Evolutionary conservation across 2,329 filamentous ascomycete genomes (phyloP).

Genomic region (Lachnellula hyalina): DNA sequence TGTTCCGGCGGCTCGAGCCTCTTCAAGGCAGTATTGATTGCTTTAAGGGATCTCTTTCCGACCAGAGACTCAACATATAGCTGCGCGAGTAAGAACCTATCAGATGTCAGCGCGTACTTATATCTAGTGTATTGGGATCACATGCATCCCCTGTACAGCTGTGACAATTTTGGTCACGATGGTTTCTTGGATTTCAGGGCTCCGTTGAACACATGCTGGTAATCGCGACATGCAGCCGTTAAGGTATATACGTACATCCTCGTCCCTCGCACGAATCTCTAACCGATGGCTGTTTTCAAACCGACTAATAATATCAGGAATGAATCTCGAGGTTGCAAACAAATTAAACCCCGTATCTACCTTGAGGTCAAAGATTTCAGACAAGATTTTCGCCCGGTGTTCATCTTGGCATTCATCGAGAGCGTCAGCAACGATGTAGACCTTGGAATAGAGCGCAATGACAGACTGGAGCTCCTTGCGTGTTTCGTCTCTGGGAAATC

Average conservation of each 20-base stretch:
- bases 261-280: conserved; percentile 29
- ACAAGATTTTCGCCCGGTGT: conserved; percentile 23
- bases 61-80: conserved; percentile 34
- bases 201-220: conserved; percentile 13
- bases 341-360: conserved; percentile 17
- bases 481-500: conserved; percentile 24
- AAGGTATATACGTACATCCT: conserved; percentile 30
- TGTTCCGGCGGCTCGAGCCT: conserved; percentile 17
- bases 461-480: conserved; percentile 16
- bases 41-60: conserved; percentile 30
- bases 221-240: conserved; percentile 18
- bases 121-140: background rate
- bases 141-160: conserved; percentile 29
- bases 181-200: conserved; percentile 16
- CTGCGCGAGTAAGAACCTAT: conserved; percentile 12
- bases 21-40: conserved; percentile 30
- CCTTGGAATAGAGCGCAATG: conserved; percentile 16
- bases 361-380: conserved; percentile 23
- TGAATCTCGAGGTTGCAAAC: conserved; percentile 31
- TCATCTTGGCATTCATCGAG: conserved; percentile 15
- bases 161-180: conserved; percentile 19
- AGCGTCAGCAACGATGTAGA: conserved; percentile 15
- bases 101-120: background rate
- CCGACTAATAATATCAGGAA: conserved; percentile 19
- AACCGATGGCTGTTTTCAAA: conserved; percentile 17